Conservation (phyloP, 2,329 filamentous ascomycete species). For the Graphium sp. region DNA sequence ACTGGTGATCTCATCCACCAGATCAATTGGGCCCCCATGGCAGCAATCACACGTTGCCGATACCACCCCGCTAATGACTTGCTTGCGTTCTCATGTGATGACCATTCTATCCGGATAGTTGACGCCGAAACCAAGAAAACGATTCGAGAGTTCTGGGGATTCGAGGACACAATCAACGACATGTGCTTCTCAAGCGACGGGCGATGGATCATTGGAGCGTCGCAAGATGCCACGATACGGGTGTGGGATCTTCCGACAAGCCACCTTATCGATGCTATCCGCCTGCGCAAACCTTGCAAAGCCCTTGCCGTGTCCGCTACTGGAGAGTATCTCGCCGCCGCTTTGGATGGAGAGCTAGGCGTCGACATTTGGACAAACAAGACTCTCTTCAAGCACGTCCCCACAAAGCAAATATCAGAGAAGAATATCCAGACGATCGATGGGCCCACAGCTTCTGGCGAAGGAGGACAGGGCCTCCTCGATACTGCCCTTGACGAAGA, state of each 20-base stretch:
- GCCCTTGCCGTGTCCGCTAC: conserved; percentile 77
- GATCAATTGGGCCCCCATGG: conserved; percentile 65
- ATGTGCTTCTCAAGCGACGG: conserved; percentile 86
- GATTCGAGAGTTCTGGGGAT: conserved; percentile 85
- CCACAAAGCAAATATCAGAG: conserved; percentile 71
- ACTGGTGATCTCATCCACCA: conserved; percentile 65
- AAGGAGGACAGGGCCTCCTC: conserved; percentile 59
- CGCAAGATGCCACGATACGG: conserved; percentile 62
- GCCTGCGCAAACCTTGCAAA: conserved; percentile 61
- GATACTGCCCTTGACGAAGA: conserved; percentile 56
- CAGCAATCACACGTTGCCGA: conserved; percentile 56
- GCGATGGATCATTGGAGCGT: conserved; percentile 81
- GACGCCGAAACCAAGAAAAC: conserved; percentile 82
- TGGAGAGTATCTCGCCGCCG: conserved; percentile 87
- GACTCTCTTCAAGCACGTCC: conserved; percentile 74
- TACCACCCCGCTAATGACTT: conserved; percentile 76
- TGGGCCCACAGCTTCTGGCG: conserved; percentile 64
- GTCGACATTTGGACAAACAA: conserved; percentile 96
- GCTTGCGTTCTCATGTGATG: conserved; percentile 76
- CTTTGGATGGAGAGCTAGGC: conserved; percentile 65
- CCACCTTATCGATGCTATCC: conserved; percentile 86
- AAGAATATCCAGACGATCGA: conserved; percentile 49
- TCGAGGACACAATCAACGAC: conserved; percentile 56
- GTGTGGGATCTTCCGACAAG: conserved; percentile 94
- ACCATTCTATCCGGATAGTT: conserved; percentile 73